Evolutionary conservation across 1,284 basidiomycete genomes (phyloP).

Genomic region (Erythrobasidium hasegawianum): DNA sequence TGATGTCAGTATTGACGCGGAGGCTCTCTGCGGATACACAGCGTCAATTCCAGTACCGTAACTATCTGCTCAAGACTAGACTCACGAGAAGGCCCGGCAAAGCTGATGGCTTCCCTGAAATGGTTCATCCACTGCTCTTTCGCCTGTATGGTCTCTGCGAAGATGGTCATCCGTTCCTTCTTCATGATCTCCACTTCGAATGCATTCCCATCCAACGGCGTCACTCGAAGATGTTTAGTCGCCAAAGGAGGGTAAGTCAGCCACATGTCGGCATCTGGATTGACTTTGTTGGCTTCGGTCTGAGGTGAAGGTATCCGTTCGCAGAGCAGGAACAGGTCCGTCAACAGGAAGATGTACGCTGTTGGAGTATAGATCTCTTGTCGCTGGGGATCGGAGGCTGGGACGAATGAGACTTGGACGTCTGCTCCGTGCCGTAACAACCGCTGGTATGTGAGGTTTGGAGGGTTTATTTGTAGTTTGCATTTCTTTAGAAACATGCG

Average conservation of each 20-base stretch:
- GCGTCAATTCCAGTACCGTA: too few relatives aligned
- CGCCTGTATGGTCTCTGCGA: conserved; percentile 4
- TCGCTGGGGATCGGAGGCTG: conserved; percentile 61
- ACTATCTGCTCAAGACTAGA: too few relatives aligned
- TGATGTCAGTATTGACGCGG: conserved; percentile 27
- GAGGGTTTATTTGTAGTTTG: conserved; percentile 82
- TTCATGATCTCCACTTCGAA: conserved; percentile 79
- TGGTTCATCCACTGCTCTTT: conserved; percentile 33
- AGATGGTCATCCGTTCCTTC: conserved; percentile 71
- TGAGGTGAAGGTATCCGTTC: conserved; percentile 63
- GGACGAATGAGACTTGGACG: conserved; percentile 71
- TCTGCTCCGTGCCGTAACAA: conserved; percentile 71
- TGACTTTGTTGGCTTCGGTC: conserved; percentile 51
- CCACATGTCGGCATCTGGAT: conserved; percentile 73
- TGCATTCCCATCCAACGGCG: conserved; percentile 55
- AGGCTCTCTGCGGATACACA: conserved; percentile 17
- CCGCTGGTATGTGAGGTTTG: conserved; percentile 73
- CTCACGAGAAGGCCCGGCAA: conserved; percentile 17
- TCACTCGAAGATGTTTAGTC: conserved; percentile 71
- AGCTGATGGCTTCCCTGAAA: conserved; percentile 29
- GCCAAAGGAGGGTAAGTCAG: conserved; percentile 91
- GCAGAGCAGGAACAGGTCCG: conserved; percentile 84
- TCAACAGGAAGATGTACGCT: conserved; percentile 85
- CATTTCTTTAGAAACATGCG: conserved; percentile 63
- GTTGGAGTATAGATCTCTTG: conserved; percentile 66